Evolutionary conservation across 192 early-diverging fungal genomes (phyloP).

Genomic region (Kickxella alabastrina): DNA sequence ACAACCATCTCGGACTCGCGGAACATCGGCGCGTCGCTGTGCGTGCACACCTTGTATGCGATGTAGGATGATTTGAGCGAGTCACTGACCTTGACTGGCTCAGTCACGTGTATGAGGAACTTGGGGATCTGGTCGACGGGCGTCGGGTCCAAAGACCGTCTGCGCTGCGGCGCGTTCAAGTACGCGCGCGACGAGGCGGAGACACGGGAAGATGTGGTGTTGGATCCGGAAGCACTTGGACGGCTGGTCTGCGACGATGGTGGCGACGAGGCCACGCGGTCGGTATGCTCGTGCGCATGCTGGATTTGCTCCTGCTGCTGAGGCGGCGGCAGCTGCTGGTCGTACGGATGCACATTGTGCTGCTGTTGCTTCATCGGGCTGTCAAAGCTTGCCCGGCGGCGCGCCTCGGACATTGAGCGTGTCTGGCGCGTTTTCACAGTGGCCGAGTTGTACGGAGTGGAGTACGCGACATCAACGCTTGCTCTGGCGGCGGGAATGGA

Average conservation of each 20-base stretch:
- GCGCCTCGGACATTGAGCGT: constrained; percentile 39
- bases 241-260: constrained; percentile 9
- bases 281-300: constrained; percentile 30
- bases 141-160: constrained; percentile 40
- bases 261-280: constrained; percentile 11
- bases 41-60: constrained; percentile 81
- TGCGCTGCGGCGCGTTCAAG: constrained; percentile 37
- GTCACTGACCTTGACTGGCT: constrained; percentile 88
- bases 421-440: constrained; percentile 26
- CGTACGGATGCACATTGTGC: constrained; percentile 39
- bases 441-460: constrained; percentile 2
- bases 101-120: constrained; percentile 69
- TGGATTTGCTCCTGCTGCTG: constrained; percentile 39
- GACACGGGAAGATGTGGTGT: constrained; percentile 2
- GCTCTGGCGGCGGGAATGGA: constrained; percentile 10
- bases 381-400: constrained; percentile 2
- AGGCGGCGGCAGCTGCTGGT: constrained; percentile 45
- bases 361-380: neutral
- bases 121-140: constrained; percentile 48
- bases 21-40: constrained; percentile 78
- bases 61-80: constrained; percentile 82
- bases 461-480: constrained; percentile 23
- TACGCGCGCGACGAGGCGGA: constrained; percentile 18
- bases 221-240: constrained; percentile 7
- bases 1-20: constrained; percentile 75